Evolutionary conservation across 768 basidiomycete species (phyloP).

Genomic region (Suillus alpinus): DNA sequence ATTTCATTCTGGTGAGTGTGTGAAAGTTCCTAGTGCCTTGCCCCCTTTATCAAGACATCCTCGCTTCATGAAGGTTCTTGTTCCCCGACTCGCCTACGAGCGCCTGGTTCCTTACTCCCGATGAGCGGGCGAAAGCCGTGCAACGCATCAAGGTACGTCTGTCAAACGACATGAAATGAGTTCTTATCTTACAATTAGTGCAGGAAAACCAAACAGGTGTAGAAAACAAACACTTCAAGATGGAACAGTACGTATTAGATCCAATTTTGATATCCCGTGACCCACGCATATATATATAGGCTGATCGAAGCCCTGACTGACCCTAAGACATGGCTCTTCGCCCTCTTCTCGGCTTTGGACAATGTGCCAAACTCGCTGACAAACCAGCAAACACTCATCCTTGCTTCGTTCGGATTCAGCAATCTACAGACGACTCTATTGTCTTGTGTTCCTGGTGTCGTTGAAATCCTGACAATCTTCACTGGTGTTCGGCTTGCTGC

Average conservation of each 20-base stretch:
- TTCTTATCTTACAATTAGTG: conserved; percentile 12
- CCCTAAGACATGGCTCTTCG: conserved; percentile 69
- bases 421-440: conserved; percentile 62
- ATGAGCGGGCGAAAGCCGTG: conserved; percentile 55
- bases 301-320: conserved; percentile 60
- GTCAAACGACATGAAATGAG: background rate
- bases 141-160: conserved; percentile 53
- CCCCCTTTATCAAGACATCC: background rate
- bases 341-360: conserved; percentile 56
- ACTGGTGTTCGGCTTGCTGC: conserved; percentile 55
- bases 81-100: conserved; percentile 70
- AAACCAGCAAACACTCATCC: conserved; percentile 59
- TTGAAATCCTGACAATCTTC: conserved; percentile 65
- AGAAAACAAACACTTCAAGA: conserved; percentile 28
- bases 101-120: conserved; percentile 62
- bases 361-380: conserved; percentile 60
- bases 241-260: conserved; percentile 52
- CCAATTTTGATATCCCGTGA: background rate
- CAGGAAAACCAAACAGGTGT: conserved; percentile 23
- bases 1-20: conserved; percentile 48
- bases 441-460: conserved; percentile 55
- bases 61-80: conserved; percentile 40
- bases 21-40: background rate
- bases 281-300: conserved; percentile 27
- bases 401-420: conserved; percentile 58